Conservation (phyloP, 306 rosid genomes). For the Castanopsis chinensis region DNA sequence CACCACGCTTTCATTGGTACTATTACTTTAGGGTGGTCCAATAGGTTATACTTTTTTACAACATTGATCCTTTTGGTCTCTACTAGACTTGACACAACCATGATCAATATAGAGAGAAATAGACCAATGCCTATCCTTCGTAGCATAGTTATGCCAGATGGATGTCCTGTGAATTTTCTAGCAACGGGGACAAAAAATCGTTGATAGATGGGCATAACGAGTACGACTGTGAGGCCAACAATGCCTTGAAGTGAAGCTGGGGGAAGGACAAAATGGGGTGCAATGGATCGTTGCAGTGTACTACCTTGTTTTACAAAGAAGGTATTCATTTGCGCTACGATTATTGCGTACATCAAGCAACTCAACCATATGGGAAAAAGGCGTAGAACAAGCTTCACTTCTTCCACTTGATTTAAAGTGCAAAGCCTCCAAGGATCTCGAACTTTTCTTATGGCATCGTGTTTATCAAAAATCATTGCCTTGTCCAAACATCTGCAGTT, state of each 20-base stretch:
- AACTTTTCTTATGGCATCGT: slow-evolving; percentile 37
- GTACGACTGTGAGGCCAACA: slow-evolving; percentile 42
- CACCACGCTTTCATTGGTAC: slow-evolving; percentile 50
- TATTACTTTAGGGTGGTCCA: slow-evolving; percentile 28
- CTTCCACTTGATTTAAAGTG: slow-evolving; percentile 67
- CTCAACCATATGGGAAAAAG: slow-evolving; percentile 70
- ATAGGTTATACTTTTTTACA: slow-evolving; percentile 15
- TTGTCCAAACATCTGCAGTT: slow-evolving; percentile 56
- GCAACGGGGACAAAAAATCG: slow-evolving; percentile 42
- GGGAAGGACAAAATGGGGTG: slow-evolving; percentile 51
- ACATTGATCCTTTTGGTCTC: slow-evolving; percentile 45
- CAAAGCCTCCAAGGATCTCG: slow-evolving; percentile 77
- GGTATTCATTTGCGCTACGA: slow-evolving; percentile 58
- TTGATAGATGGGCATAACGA: slow-evolving; percentile 51
- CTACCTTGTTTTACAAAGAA: slow-evolving; percentile 65
- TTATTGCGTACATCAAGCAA: slow-evolving; percentile 53
- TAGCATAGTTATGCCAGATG: slow-evolving; percentile 55
- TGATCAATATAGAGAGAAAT: slow-evolving; percentile 50
- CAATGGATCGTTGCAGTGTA: slow-evolving; percentile 48
- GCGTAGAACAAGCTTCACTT: slow-evolving; percentile 62
- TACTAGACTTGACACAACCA: slow-evolving; percentile 52
- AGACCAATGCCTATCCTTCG: slow-evolving; percentile 68
- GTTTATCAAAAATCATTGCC: slow-evolving; percentile 56
- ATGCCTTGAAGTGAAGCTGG: slow-evolving; percentile 70
- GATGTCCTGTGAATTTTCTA: slow-evolving; percentile 40